These are phyloP conservation scores for Leccinum imitatum DNA, from an alignment of 768 basidiomycete genomes.

Conservation along the genomic window DNA sequence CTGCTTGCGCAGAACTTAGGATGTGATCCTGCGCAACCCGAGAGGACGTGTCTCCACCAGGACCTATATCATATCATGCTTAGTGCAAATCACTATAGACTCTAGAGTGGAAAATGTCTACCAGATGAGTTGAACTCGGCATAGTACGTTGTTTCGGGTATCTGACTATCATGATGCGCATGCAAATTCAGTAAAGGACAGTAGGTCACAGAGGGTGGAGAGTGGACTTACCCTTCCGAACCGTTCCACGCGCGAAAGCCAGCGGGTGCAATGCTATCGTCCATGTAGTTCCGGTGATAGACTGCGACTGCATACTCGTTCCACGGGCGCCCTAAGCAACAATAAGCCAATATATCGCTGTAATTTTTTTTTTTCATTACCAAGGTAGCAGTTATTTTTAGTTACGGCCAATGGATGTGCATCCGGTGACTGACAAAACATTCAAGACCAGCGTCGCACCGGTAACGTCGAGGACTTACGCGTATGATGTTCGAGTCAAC, in stretches of 20 bases:
- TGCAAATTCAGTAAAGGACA: not conserved
- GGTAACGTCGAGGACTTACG: not conserved
- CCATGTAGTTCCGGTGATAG: slow-evolving; percentile 22
- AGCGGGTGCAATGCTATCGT: slow-evolving; percentile 48
- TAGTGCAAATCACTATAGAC: not conserved
- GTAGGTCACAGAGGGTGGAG: not conserved
- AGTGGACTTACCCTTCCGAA: slow-evolving; percentile 17
- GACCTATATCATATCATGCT: not conserved
- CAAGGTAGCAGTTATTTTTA: slow-evolving; percentile 48
- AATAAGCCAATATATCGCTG: not conserved
- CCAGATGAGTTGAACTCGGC: not conserved
- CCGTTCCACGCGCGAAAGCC: slow-evolving; percentile 48
- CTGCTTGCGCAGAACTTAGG: not conserved
- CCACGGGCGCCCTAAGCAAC: slow-evolving; percentile 48
- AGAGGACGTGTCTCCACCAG: not conserved
- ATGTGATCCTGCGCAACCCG: not conserved
- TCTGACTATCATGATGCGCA: not conserved
- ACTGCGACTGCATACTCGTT: slow-evolving; percentile 59
- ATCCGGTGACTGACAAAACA: slow-evolving; percentile 49
- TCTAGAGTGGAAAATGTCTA: not conserved
- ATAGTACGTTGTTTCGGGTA: not conserved
- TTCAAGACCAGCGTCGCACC: slow-evolving; percentile 23
- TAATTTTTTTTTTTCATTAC: slow-evolving; percentile 19
- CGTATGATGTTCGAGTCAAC: not conserved
- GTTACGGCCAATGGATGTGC: slow-evolving; percentile 52